Base-by-base conservation (phyloP, 371 early-diverging fungal species). In the Basidiobolus meristosporus region DNA sequence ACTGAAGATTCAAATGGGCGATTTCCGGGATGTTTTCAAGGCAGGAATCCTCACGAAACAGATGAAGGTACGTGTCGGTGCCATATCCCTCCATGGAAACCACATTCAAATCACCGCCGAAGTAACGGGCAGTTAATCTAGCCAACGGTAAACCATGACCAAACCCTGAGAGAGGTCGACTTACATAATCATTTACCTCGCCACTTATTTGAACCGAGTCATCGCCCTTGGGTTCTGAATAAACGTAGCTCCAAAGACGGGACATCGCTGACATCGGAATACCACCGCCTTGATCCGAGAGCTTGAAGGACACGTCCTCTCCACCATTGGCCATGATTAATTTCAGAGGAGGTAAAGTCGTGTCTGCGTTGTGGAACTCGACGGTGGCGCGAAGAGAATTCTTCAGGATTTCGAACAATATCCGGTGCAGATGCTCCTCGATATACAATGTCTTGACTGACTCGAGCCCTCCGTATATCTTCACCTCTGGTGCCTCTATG, bases 51-150 rank as follows among this genome's bases (percentile, higher is more conserved):
- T 68, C 63, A 11, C 77, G 70, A 41, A 65, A 73, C 34, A 82
- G 48, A 21, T 77, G 71, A 15, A 82, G 57, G 39, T 74, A 82
- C 19, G 71, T 57, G 30, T 79, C 80, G 1, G 80, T 70, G 7
- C 83, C 83, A 31, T 74, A 62, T 6, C 79, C 79, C 32, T 82
- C 77, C 53, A 74, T 72, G 0, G 74, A 70, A 5, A 77, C 65
- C 11, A 67, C 51, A 20, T 69, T 68, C 28, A 82, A n/a, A n/a
- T n/a, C n/a, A n/a, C n/a, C n/a, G n/a, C n/a, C n/a, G n/a, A n/a
- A n/a, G n/a, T n/a, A n/a, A 18, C 53, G 46, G 22, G 36, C 57
- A 35, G 46, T 56, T 40, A 47, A 16, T 10, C 62, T 48, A 23
- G 46, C 66, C 42, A 47, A 48, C 21, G 53, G 64, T 43, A 54